phyloP scores from a whole-genome alignment of 305 asterid species.

The Solanum aculeatissimum region DNA sequence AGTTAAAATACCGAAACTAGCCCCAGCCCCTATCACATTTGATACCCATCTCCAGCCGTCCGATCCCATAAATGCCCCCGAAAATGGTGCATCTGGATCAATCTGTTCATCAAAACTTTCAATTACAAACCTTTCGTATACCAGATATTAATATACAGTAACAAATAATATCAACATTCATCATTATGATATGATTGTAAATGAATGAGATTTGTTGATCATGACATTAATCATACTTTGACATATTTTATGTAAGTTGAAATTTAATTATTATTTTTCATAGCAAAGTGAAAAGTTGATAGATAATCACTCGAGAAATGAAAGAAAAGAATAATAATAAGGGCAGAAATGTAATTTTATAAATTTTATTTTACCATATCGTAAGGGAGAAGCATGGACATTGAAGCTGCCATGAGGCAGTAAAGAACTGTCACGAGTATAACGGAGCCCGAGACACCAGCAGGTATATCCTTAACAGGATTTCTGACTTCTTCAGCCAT shows the following conservation, averaged over 20 bases:
- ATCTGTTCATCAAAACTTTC: slow-evolving; percentile 25
- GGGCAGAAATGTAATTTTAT: not conserved
- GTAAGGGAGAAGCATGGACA: slow-evolving; percentile 82
- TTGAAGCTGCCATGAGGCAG: slow-evolving; percentile 84
- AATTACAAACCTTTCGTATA: not conserved
- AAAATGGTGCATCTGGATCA: slow-evolving; percentile 74
- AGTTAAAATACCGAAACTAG: slow-evolving; percentile 84
- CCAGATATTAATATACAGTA: not conserved
- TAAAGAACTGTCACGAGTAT: slow-evolving; percentile 67
- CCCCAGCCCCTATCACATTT: slow-evolving; percentile 85
- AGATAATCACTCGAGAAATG: not conserved
- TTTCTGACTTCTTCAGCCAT: slow-evolving; percentile 86
- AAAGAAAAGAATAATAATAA: not conserved
- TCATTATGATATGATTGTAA: too few species aligned
- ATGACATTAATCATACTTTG: too few species aligned
- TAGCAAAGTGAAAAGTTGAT: too few species aligned
- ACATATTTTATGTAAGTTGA: too few species aligned
- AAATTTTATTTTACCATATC: slow-evolving; percentile 36
- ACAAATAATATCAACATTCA: too few species aligned
- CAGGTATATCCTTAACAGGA: slow-evolving; percentile 79
- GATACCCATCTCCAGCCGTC: slow-evolving; percentile 74
- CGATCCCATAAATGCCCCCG: slow-evolving; percentile 60
- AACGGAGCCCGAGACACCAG: slow-evolving; percentile 88
- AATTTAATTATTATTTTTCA: too few species aligned
- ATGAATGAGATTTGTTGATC: not conserved